Conservation (phyloP, 192 early-diverging fungal species). For the Entophlyctis helioformis region DNA sequence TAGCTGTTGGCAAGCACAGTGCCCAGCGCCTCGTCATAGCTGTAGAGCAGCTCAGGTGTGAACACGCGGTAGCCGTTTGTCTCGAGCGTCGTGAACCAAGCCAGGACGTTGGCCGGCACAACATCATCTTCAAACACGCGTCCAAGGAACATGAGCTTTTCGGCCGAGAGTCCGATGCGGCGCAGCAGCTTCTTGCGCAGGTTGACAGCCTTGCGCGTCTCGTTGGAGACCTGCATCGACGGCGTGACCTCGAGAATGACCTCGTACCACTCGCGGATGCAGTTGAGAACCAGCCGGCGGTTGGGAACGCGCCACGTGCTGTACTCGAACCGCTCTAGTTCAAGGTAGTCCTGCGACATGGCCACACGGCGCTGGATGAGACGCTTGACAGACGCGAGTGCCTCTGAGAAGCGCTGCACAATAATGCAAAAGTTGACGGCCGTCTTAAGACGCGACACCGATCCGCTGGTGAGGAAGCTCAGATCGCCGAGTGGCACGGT, state of each 20-base stretch:
- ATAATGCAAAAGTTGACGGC: slow-evolving; percentile 29
- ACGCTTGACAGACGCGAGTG: slow-evolving; percentile 6
- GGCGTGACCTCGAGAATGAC: slow-evolving; percentile 6
- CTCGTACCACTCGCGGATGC: no score
- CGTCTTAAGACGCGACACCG: slow-evolving; percentile 17
- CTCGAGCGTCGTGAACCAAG: slow-evolving; percentile 27
- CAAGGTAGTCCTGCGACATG: no score
- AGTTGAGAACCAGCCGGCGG: no score
- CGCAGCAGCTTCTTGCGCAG: slow-evolving; percentile 9
- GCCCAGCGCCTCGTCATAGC: slow-evolving; percentile 33
- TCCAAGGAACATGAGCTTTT: slow-evolving; percentile 20
- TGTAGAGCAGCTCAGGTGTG: slow-evolving; percentile 20
- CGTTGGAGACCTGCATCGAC: slow-evolving; percentile 1
- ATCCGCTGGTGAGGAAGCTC: slow-evolving; percentile 12
- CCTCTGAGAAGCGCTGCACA: slow-evolving; percentile 16
- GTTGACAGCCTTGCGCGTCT: slow-evolving; percentile 1
- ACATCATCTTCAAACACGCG: slow-evolving; percentile 15
- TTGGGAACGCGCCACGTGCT: slow-evolving; percentile 1
- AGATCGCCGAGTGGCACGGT: slow-evolving; percentile 7
- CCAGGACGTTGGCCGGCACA: slow-evolving; percentile 15
- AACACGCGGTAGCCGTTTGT: slow-evolving; percentile 25
- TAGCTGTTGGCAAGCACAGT: slow-evolving; percentile 31
- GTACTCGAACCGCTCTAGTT: no score
- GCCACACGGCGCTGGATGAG: no score
- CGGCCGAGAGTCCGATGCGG: slow-evolving; percentile 26